These are phyloP conservation scores for Sclerotinia spermophila DNA, from an alignment of 2,329 filamentous ascomycete species.

Conservation along the genomic window DNA sequence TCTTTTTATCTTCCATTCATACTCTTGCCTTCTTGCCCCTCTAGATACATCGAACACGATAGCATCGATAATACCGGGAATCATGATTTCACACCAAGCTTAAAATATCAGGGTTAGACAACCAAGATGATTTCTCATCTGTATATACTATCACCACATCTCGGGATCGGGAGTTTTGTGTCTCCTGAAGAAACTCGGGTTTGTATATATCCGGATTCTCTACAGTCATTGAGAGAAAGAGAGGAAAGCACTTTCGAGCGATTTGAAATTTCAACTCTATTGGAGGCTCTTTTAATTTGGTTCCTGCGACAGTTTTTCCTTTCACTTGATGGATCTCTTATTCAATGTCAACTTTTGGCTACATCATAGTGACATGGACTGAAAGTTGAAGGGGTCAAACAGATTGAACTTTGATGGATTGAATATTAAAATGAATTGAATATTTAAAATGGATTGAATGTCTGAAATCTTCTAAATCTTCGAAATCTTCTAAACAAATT, in stretches of 20 bases:
- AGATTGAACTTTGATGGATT: neutral
- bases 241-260: neutral
- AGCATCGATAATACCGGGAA: neutral
- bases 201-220: neutral
- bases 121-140: neutral
- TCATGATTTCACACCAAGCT: neutral
- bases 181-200: neutral
- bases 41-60: neutral
- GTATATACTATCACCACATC: neutral
- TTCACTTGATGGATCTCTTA: neutral
- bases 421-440: neutral
- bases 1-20: neutral
- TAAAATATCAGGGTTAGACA: neutral
- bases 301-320: neutral
- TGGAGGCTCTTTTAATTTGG: neutral
- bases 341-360: neutral
- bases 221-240: neutral
- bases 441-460: neutral
- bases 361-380: neutral
- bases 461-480: no score
- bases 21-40: neutral
- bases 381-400: no score
- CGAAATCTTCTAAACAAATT: no score
- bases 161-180: neutral
- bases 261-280: no score